phyloP scores from a whole-genome alignment of 257 asterid species.

The Cruciata laevipes region DNA sequence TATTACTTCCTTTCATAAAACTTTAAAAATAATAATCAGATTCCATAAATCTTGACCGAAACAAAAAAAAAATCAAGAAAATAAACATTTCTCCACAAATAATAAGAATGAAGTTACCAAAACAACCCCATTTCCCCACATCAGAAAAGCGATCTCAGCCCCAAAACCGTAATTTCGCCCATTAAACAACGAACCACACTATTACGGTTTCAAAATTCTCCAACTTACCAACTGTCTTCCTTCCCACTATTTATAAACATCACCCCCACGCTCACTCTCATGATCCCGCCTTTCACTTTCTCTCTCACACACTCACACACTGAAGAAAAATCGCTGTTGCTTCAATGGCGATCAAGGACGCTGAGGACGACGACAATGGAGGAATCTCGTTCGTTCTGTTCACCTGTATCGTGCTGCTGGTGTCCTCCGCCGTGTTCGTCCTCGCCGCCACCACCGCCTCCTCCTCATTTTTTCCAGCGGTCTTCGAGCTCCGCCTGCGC shows the following conservation, averaged over 20 bases:
- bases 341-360: conserved; percentile 4
- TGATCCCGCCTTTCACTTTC: not conserved
- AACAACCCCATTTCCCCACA: not conserved
- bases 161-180: not conserved
- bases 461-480: not conserved
- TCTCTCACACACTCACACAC: conserved; percentile 9
- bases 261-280: conserved; percentile 1
- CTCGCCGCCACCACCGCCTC: not conserved
- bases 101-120: not conserved
- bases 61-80: not conserved
- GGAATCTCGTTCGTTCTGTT: not conserved
- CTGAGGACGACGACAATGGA: not conserved
- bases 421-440: not conserved
- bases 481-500: not conserved
- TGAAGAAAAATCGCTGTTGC: not conserved
- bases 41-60: no score
- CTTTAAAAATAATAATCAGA: no score
- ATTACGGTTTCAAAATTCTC: not conserved
- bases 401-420: not conserved
- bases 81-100: not conserved
- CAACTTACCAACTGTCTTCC: not conserved
- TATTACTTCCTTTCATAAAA: no score
- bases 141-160: not conserved
- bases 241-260: not conserved
- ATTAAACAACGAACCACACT: not conserved